These are phyloP conservation scores for Amanita polypyramis DNA, from an alignment of 768 basidiomycete species.

Conservation along the genomic window DNA sequence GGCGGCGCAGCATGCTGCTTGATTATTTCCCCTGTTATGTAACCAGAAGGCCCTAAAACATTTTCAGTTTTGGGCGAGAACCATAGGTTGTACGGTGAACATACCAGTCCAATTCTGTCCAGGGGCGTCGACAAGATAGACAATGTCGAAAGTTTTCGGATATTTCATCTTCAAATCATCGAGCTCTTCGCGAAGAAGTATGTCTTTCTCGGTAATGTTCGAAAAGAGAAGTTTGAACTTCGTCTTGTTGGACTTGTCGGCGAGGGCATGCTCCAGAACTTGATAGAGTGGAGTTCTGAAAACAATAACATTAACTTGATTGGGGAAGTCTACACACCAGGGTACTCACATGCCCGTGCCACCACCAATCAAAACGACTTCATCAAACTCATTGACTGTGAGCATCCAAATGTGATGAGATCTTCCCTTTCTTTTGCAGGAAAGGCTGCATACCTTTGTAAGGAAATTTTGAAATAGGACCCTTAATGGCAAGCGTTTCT, in stretches of 20 bases:
- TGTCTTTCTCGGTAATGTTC: slow-evolving; percentile 85
- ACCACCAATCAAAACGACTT: slow-evolving; percentile 85
- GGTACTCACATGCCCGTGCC: slow-evolving; percentile 79
- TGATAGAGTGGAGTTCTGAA: slow-evolving; percentile 77
- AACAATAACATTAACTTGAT: slow-evolving; percentile 3
- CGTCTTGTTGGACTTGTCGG: slow-evolving; percentile 76
- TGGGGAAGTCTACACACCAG: background rate
- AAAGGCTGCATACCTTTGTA: slow-evolving; percentile 52
- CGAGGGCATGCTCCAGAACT: slow-evolving; percentile 60
- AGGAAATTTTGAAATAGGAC: slow-evolving; percentile 80
- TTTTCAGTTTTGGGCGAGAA: slow-evolving; percentile 1
- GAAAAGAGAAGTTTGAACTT: slow-evolving; percentile 90
- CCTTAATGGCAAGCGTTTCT: slow-evolving; percentile 79
- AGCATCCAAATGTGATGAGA: background rate
- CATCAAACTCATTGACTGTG: slow-evolving; percentile 71
- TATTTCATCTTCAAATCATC: slow-evolving; percentile 59
- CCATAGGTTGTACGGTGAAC: slow-evolving; percentile 5
- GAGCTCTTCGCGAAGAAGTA: slow-evolving; percentile 74
- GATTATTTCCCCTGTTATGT: slow-evolving; percentile 62
- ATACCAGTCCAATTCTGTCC: slow-evolving; percentile 45
- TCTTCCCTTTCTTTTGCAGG: background rate
- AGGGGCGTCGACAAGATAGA: slow-evolving; percentile 82
- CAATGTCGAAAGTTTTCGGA: slow-evolving; percentile 65
- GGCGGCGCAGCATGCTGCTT: slow-evolving; percentile 62
- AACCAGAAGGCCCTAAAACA: slow-evolving; percentile 54